Evolutionary conservation across 2,329 filamentous ascomycete genomes (phyloP).

Genomic region (Emergomyces africanus): DNA sequence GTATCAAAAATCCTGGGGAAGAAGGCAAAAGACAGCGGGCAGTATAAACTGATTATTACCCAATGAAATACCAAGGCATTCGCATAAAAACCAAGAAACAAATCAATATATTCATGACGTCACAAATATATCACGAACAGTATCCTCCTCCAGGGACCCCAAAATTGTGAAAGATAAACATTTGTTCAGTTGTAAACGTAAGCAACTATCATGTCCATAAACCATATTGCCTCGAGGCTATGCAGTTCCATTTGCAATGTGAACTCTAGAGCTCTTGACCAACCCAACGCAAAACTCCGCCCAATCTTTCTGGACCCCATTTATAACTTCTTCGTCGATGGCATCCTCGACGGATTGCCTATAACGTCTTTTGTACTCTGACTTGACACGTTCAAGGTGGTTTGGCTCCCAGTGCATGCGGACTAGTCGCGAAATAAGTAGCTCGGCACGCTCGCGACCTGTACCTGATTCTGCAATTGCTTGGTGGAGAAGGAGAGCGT

Average conservation of each 20-base stretch:
- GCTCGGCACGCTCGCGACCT: slow-evolving; percentile 63
- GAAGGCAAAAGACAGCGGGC: neutral
- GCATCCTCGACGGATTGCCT: slow-evolving; percentile 60
- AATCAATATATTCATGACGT: neutral
- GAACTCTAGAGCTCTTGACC: slow-evolving; percentile 22
- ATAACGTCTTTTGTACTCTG: slow-evolving; percentile 69
- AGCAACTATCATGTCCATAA: neutral
- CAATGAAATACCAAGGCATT: neutral
- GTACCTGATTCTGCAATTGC: slow-evolving; percentile 64
- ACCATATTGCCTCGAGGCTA: neutral
- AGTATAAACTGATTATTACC: neutral
- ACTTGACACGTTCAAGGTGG: slow-evolving; percentile 69
- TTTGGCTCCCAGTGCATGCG: slow-evolving; percentile 83
- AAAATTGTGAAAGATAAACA: neutral
- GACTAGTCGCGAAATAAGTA: slow-evolving; percentile 78
- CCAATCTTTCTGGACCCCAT: slow-evolving; percentile 46
- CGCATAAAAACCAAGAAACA: neutral
- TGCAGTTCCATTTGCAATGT: slow-evolving; percentile 4
- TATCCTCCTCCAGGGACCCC: neutral
- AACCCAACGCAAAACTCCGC: slow-evolving; percentile 62
- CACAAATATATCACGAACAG: neutral
- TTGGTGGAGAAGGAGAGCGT: slow-evolving; percentile 82
- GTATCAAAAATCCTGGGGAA: neutral
- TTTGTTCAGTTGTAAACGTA: neutral
- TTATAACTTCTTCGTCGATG: slow-evolving; percentile 61